Percentiles rank a stretch among this genome's conserved stretches.
Conservation (phyloP, 2,329 filamentous ascomycete genomes). For the Pseudodiploospora longispora region DNA sequence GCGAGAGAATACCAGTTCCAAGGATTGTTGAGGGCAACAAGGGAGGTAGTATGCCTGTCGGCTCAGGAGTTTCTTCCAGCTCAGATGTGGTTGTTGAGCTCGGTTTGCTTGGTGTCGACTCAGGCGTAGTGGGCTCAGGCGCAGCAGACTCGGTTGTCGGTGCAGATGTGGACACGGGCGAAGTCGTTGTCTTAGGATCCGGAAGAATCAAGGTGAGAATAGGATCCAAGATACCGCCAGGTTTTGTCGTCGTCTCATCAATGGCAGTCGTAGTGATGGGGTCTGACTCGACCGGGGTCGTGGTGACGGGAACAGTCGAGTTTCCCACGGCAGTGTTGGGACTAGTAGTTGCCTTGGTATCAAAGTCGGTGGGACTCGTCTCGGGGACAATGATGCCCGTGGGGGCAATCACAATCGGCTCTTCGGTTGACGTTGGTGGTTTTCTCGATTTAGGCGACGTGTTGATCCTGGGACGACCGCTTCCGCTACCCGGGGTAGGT, state of each 20-base stretch:
- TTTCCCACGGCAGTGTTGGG: not conserved
- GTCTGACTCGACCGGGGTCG: not conserved
- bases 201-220: conserved; percentile 13
- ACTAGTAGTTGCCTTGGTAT: not conserved
- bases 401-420: conserved; percentile 18
- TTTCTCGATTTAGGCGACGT: conserved; percentile 9
- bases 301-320: not conserved
- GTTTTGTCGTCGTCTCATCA: not conserved
- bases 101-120: too few relatives aligned
- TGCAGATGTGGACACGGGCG: not conserved
- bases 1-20: too few relatives aligned
- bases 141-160: not conserved
- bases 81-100: too few relatives aligned
- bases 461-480: conserved; percentile 3
- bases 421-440: conserved; percentile 8
- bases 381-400: conserved; percentile 16
- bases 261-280: too few relatives aligned
- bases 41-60: too few relatives aligned
- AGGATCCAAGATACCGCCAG: conserved; percentile 16
- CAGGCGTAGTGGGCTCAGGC: too few relatives aligned
- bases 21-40: too few relatives aligned
- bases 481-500: not conserved
- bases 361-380: not conserved
- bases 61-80: too few relatives aligned
- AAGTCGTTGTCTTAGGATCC: conserved; percentile 6